Base-by-base conservation (phyloP, 345 rosid species). In the Lepidium didymum region DNA sequence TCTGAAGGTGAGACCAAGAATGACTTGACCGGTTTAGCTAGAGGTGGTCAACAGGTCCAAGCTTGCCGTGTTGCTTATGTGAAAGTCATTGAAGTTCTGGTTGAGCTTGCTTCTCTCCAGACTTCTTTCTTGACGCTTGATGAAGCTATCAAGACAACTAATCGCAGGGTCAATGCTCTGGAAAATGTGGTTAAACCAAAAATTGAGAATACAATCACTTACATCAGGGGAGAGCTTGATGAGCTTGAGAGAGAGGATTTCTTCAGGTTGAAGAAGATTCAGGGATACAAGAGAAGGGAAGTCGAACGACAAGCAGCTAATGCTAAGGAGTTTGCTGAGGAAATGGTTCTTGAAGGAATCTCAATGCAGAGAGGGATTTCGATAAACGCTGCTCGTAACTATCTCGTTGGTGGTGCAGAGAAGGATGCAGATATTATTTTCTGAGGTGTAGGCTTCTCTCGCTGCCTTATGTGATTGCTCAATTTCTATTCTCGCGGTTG, bases 41-140 rank as follows among this genome's bases (percentile, higher is more conserved):
- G 98, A 77, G 98, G 98, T 58, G 96, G 96, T 12, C 98, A 92
- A 49, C 96, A 92, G 77, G 81, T 90, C 4, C 96, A 87, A 77
- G 88, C 80, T 64, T 92, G 98, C 18, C 91, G 98, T 70, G 91
- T 80, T 37, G 96, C 98, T 42, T 81, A 90, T 76, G 85, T 88
- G 71, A 92, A 90, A 82, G 89, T 85, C 8, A 90, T 92, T 54
- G 96, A 87, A 80, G 88, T 92, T 76, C 86, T 92, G 0, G 89
- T 92, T 18, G 90, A 92, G 84, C 98, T 92, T 71, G 98, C 98
- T 62, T 92, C 93, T 2, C 96, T 90, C 44, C 98, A 90, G 77
- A 89, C 96, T 41, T 92, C 98, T 1, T 92, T 92, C 74, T 79
- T 92, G 69, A 92, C 96, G 0, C 92, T 92, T n/a, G 94, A 89